phyloP scores from a whole-genome alignment of 2,329 filamentous ascomycete genomes.

The Colletotrichum liaoningense region DNA sequence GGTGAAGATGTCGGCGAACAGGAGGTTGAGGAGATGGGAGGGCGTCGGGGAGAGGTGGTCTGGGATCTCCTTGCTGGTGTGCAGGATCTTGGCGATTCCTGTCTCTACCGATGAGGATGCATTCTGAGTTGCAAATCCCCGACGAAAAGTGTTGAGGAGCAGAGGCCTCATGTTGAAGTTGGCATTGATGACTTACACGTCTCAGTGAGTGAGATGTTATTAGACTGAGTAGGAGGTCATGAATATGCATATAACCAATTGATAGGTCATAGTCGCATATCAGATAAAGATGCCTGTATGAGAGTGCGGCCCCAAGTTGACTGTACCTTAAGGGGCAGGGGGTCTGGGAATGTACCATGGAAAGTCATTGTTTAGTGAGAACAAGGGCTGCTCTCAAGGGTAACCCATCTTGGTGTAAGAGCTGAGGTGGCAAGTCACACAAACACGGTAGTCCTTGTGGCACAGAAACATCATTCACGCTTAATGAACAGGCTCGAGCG shows the following conservation, averaged over 20 bases:
- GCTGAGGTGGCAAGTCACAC: background rate
- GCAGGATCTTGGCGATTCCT: constrained; percentile 21
- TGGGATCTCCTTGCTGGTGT: constrained; percentile 47
- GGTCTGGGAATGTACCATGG: background rate
- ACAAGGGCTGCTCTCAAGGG: background rate
- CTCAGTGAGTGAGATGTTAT: background rate
- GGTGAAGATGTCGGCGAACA: constrained; percentile 66
- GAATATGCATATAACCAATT: background rate
- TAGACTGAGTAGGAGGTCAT: background rate
- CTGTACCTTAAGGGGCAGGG: background rate
- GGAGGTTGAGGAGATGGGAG: constrained; percentile 73
- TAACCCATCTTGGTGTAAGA: background rate
- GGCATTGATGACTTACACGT: constrained; percentile 23
- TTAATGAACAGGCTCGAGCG: background rate
- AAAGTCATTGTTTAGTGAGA: background rate
- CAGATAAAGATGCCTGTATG: background rate
- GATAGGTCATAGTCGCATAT: constrained; percentile 5
- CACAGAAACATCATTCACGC: background rate
- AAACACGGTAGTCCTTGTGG: background rate
- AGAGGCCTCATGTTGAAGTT: constrained; percentile 16
- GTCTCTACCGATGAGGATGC: constrained; percentile 1
- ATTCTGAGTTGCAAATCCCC: constrained; percentile 16
- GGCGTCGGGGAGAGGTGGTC: constrained; percentile 67
- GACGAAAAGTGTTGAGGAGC: background rate
- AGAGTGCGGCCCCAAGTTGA: background rate